Evolutionary conservation across 768 basidiomycete species (phyloP).

Genomic region (Amanita exitialis): DNA sequence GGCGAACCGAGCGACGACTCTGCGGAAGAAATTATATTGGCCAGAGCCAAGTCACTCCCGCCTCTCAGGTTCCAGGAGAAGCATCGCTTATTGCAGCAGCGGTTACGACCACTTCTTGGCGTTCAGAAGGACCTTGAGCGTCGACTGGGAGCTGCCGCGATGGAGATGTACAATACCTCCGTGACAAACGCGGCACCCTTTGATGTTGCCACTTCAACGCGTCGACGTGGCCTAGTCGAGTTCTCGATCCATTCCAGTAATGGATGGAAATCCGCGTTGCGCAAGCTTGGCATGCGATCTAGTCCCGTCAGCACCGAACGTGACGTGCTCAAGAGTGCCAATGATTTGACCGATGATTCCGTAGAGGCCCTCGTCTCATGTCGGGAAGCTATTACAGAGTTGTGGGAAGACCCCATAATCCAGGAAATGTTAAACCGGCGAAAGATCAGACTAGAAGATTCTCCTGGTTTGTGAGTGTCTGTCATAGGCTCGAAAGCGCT

Average conservation of each 20-base stretch:
- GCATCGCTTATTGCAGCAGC: conserved; percentile 48
- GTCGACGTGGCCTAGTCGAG: conserved; percentile 28
- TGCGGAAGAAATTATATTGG: conserved; percentile 25
- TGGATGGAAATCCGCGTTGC: conserved; percentile 58
- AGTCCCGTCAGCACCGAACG: conserved; percentile 13
- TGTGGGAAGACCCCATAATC: conserved; percentile 61
- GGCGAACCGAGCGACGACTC: conserved; percentile 27
- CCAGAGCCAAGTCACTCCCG: conserved; percentile 27
- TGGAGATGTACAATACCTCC: conserved; percentile 34
- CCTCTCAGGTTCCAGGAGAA: conserved; percentile 48
- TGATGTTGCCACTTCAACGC: conserved; percentile 15
- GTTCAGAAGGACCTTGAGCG: conserved; percentile 52
- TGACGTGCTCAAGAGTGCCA: conserved; percentile 17
- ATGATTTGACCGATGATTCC: conserved; percentile 43
- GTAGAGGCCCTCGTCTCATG: conserved; percentile 50
- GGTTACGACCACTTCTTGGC: conserved; percentile 45
- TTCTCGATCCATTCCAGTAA: conserved; percentile 54
- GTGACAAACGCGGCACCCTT: conserved; percentile 33
- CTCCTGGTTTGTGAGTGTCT: conserved; percentile 60
- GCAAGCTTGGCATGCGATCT: conserved; percentile 36
- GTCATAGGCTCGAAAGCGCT: not conserved
- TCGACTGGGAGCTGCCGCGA: conserved; percentile 47
- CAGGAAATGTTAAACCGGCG: conserved; percentile 47
- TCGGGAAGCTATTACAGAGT: conserved; percentile 52
- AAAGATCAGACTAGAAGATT: conserved; percentile 53